These are phyloP conservation scores for Delonix regia DNA, from an alignment of 306 rosid genomes.

Conservation along the genomic window DNA sequence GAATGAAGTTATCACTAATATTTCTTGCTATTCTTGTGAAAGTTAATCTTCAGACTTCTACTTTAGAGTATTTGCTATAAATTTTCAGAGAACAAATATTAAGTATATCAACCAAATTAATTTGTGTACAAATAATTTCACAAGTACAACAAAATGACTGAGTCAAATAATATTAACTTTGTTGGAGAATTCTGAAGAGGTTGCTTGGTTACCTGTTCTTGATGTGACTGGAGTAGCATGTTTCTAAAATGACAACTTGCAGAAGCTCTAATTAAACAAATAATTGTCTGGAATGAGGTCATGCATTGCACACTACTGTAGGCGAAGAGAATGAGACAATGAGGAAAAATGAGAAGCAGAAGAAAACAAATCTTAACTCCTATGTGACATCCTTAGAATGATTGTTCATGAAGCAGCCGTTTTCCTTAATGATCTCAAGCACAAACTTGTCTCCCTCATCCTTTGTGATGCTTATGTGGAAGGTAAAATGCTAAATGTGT, in stretches of 20 bases:
- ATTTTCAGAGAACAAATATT: neutral
- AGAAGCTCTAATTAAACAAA: neutral
- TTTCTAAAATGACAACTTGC: neutral
- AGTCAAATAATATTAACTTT: neutral
- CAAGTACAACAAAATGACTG: neutral
- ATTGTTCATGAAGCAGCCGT: neutral
- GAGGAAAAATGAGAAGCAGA: neutral
- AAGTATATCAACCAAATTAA: neutral
- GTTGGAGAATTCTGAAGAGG: neutral
- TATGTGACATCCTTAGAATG: neutral
- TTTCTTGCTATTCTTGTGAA: neutral
- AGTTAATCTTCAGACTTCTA: neutral
- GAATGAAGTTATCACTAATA: slow-evolving; percentile 19
- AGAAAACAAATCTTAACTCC: neutral
- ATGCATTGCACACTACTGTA: neutral
- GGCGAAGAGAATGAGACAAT: neutral
- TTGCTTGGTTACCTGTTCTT: neutral
- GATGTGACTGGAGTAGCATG: neutral
- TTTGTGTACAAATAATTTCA: neutral
- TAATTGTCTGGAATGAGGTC: neutral
- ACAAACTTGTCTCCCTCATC: neutral
- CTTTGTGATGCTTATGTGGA: neutral
- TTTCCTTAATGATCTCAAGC: neutral
- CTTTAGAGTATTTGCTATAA: neutral
- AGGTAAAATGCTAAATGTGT: neutral